Conservation (phyloP, 2,329 filamentous ascomycete genomes). For the Ophiostoma angusticollis region DNA sequence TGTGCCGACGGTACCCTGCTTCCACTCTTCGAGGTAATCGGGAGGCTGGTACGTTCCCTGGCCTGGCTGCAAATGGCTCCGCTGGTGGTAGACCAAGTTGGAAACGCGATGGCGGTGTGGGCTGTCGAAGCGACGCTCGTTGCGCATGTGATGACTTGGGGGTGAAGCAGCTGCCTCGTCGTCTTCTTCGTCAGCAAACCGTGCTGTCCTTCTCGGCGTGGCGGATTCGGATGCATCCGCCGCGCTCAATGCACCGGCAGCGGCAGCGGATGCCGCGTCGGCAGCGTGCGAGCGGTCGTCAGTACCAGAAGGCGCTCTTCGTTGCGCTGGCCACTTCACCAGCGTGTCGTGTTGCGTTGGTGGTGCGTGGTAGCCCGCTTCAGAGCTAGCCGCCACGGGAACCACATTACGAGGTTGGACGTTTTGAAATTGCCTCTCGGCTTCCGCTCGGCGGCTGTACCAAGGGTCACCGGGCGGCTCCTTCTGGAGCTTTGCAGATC, state of each 20-base stretch:
- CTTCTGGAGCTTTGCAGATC: conserved; percentile 48
- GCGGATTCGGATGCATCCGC: no score
- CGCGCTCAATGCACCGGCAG: conserved; percentile 10
- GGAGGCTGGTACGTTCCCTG: conserved; percentile 46
- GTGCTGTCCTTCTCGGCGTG: conserved; percentile 12
- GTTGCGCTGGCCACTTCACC: no score
- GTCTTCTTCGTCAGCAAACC: conserved; percentile 20
- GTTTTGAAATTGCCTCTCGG: conserved; percentile 26
- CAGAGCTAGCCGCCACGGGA: not conserved
- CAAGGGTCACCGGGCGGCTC: conserved; percentile 41
- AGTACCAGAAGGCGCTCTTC: no score
- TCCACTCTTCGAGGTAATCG: conserved; percentile 59
- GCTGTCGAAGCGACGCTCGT: conserved; percentile 13
- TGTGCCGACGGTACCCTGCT: conserved; percentile 49
- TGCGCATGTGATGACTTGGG: conserved; percentile 11
- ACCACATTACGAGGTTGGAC: conserved; percentile 14
- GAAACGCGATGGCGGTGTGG: conserved; percentile 25
- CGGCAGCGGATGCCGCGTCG: conserved; percentile 3
- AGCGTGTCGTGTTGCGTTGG: no score
- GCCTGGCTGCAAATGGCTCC: conserved; percentile 32
- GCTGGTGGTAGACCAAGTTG: conserved; percentile 30
- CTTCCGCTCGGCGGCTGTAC: conserved; percentile 30
- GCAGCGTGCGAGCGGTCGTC: no score
- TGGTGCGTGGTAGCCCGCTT: not conserved
- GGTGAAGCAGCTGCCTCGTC: conserved; percentile 15